phyloP scores from a whole-genome alignment of 768 basidiomycete species.

The Boletus rubescentipes region DNA sequence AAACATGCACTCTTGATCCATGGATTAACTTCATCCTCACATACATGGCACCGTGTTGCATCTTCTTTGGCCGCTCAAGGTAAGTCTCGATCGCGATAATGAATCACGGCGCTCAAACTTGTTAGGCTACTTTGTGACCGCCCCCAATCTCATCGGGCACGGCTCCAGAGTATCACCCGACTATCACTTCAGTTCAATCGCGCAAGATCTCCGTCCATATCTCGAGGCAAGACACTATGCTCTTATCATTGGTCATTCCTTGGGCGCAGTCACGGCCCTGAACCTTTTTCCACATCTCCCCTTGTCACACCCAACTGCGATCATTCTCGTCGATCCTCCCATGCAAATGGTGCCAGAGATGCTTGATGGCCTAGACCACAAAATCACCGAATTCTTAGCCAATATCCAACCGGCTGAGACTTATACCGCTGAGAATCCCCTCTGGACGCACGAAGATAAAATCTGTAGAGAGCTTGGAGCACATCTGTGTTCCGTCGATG shows the following conservation, averaged over 20 bases:
- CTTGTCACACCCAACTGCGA: slow-evolving; percentile 6
- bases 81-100: neutral
- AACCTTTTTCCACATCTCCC: slow-evolving; percentile 14
- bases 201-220: slow-evolving; percentile 19
- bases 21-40: slow-evolving; percentile 23
- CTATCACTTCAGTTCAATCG: slow-evolving; percentile 7
- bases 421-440: slow-evolving; percentile 3
- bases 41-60: slow-evolving; percentile 21
- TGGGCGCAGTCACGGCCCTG: slow-evolving; percentile 6
- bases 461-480: slow-evolving; percentile 10
- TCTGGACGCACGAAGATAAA: slow-evolving; percentile 14
- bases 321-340: slow-evolving; percentile 21
- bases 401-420: neutral
- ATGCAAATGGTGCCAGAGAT: neutral
- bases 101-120: neutral
- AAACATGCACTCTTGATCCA: slow-evolving; percentile 29
- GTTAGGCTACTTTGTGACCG: slow-evolving; percentile 23
- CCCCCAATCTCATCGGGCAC: slow-evolving; percentile 25
- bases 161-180: slow-evolving; percentile 10
- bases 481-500: slow-evolving; percentile 10
- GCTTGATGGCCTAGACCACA: neutral
- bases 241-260: slow-evolving; percentile 23
- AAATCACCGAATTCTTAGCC: neutral
- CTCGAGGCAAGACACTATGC: slow-evolving; percentile 10
- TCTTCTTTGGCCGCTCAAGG: slow-evolving; percentile 16